Base-by-base conservation (phyloP, 2,329 filamentous ascomycete genomes). In the Acrocalymma vagum region DNA sequence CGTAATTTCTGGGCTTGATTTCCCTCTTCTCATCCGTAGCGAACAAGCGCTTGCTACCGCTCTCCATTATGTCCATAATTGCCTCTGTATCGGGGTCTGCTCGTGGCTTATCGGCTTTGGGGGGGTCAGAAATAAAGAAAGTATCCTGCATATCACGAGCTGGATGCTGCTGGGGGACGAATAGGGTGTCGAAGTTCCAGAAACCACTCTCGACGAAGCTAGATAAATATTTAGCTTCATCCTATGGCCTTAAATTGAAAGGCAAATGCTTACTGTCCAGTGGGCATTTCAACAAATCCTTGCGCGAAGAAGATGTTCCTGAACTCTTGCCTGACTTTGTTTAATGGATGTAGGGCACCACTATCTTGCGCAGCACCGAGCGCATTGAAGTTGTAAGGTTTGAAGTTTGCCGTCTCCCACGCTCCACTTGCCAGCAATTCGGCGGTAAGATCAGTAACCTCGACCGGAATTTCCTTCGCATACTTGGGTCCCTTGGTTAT, bases 221-320 rank as follows among this genome's bases (percentile, higher is more conserved):
- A 32, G 16, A 18, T 14, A 37, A 6, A n/a, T 36, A 29, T 42
- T 62, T 9, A 53, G 37, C 38, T 13, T 29, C 9, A 13, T 28
- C 2, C 9, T 28, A 6, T n/a, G 4, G 21, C 9, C 39, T 9
- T 22, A 15, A 11, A 23, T 10, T 5, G 10, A 17, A 17, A 6
- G 20, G 16, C 10, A 26, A 9, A 3, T 3, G 49, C 70, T 47
- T 61, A 79, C 75, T 89, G 84, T 74, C 88, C 87, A 33, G 93
- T 96, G 10, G 92, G 89, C 94, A 99, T 97, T 78, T 99, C 94
- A 63, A 93, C 86, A 77, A 97, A 99, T 37, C 93, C 94, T 86
- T 96, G 95, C 70, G 96, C 91, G 75, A 99, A 97, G 84, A 99
- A 99, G 68, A 99, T 96, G 67, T 94, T 88, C 43, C 94, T 82